Evolutionary conservation across 2,329 filamentous ascomycete genomes (phyloP), one percentile per base, ranked within the genome.

Genomic region (Tolypocladium guangdongense): DNA sequence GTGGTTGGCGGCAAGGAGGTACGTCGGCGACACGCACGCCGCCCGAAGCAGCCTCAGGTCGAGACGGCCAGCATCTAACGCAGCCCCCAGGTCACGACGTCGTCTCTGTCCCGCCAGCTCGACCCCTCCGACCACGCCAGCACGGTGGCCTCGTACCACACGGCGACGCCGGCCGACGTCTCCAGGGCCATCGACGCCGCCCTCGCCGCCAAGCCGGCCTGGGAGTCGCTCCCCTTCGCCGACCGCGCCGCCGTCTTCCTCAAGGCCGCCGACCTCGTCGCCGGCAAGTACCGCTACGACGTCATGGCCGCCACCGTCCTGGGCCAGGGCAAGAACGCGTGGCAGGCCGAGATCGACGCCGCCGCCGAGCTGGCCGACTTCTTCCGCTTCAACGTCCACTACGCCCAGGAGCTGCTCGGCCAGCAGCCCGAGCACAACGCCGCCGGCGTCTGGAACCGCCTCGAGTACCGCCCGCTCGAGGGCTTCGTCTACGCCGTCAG

Each of bases 301-400:
- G 82, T 99, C 63, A 95, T 97, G 88, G 92, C 93, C 8, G 83
- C 90, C 46, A 96, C 93, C 16, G 96, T 97, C 83, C 77, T 96
- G 35, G 93, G 92, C 56, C 92, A 99, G 73, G 92, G 93, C 64
- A 97, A 97, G 82, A 97, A 96, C 69, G 90, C 89, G 49, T 97
- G 90, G 90, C 92, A 99, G 73, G 92, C 93, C n/a, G 92, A 99
- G 78, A 97, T 97, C 59, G 92, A 97, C 70, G 81, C 91, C 39
- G 92, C 92, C 20, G 92, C 92, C 10, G 93, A 99, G 77, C 74
- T 95, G 62, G 86, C 83, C 62, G 92, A 99, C 69, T 97, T 97
- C 73, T 76, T 97, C 67, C 83, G 90, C 66, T 96, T 96, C 77
- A 93, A 93, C 66, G 92, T 96, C 52, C 84, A 91, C 69, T 96